phyloP scores from a whole-genome alignment of 1,284 basidiomycete species.

The Pholiota adiposa region DNA sequence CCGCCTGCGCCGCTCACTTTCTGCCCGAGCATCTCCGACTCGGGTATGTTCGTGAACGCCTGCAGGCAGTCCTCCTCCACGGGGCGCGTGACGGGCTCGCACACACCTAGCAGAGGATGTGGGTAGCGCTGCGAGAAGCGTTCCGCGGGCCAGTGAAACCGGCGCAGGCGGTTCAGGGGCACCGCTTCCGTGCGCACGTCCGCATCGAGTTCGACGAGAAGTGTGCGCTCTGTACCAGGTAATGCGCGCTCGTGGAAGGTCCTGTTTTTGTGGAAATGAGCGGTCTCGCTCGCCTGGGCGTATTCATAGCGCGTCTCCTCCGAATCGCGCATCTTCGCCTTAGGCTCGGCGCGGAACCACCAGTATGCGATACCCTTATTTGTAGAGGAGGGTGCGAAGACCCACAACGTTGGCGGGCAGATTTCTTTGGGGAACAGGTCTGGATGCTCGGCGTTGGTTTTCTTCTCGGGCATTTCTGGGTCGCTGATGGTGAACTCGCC shows the following conservation, averaged over 20 bases:
- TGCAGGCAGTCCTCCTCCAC: constrained; percentile 9
- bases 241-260: constrained; percentile 21
- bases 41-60: constrained; percentile 21
- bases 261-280: constrained; percentile 20
- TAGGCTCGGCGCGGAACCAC: constrained; percentile 21
- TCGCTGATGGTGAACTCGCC: constrained; percentile 58
- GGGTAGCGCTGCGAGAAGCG: constrained; percentile 21
- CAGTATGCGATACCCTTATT: constrained; percentile 26
- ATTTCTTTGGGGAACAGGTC: constrained; percentile 22
- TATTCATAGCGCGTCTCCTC: constrained; percentile 14
- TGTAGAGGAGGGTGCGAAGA: constrained; percentile 21
- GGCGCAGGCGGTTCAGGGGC: constrained; percentile 22
- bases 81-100: constrained; percentile 16
- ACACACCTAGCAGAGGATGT: constrained; percentile 10
- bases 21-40: constrained; percentile 20
- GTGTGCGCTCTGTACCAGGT: constrained; percentile 24
- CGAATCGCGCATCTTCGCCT: constrained; percentile 6
- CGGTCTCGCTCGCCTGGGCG: constrained; percentile 9
- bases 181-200: constrained; percentile 18
- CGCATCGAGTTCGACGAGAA: constrained; percentile 24
- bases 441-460: constrained; percentile 33
- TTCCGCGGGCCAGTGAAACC: constrained; percentile 23
- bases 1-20: constrained; percentile 32
- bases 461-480: constrained; percentile 35
- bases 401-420: constrained; percentile 26